Evolutionary conservation across 257 asterid species (phyloP).

Genomic region (Solanum medicagineum): DNA sequence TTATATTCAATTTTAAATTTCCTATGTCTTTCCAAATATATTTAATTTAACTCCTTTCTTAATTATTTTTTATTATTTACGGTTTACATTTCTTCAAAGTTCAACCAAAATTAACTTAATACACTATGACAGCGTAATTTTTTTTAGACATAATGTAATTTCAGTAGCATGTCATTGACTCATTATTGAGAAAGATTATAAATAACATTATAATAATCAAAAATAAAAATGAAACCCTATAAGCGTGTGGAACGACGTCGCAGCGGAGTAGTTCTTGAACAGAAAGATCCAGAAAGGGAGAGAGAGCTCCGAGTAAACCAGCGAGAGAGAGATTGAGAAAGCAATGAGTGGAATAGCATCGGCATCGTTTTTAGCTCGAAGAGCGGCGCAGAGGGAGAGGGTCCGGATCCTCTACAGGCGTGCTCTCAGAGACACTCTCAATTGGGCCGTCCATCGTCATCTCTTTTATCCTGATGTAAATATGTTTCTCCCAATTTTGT

Average conservation of each 20-base stretch:
- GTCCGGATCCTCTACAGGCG: conserved; percentile 89
- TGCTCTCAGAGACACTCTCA: conserved; percentile 92
- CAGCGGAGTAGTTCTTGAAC: background rate
- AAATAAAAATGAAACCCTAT: background rate
- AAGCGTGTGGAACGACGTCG: background rate
- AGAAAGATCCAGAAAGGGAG: background rate
- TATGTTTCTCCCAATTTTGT: background rate
- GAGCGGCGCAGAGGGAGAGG: conserved; percentile 96
- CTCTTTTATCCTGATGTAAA: conserved; percentile 83
- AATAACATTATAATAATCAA: background rate
- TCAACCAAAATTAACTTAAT: background rate
- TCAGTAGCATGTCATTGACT: background rate
- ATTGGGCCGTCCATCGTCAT: conserved; percentile 99
- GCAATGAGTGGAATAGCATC: conserved; percentile 51
- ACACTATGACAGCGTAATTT: background rate
- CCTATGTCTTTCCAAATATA: no score
- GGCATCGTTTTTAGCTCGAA: conserved; percentile 70
- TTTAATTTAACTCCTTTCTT: background rate
- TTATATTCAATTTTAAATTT: no score
- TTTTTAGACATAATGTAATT: background rate
- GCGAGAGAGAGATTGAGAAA: background rate
- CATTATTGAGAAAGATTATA: background rate
- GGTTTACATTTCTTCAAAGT: background rate
- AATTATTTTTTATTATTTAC: background rate
- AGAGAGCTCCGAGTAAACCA: background rate